Conservation (phyloP, 1,139 yeast genomes). For the Diutina neorugosa region DNA sequence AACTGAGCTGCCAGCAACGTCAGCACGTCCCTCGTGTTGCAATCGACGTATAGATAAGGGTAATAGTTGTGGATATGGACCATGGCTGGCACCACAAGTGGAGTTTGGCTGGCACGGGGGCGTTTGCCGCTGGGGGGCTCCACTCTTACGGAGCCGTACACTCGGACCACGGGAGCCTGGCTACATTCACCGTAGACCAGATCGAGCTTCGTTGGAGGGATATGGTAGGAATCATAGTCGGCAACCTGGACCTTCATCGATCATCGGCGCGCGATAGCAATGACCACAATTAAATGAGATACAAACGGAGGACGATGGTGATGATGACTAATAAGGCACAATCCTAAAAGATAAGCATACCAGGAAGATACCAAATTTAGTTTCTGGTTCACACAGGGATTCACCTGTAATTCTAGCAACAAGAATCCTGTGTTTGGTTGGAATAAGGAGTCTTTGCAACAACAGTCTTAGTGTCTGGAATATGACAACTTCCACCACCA, state of each 20-base stretch:
- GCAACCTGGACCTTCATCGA: constrained; percentile 30
- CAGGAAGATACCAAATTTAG: too few species aligned
- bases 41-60: constrained; percentile 69
- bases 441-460: too few species aligned
- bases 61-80: constrained; percentile 75
- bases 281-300: too few species aligned
- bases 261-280: too few species aligned
- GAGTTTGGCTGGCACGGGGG: constrained; percentile 9
- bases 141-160: constrained; percentile 48
- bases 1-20: constrained; percentile 5
- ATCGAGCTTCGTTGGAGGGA: constrained; percentile 22
- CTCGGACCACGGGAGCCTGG: constrained; percentile 63
- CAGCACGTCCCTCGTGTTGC: constrained; percentile 10
- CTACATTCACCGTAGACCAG: constrained; percentile 18
- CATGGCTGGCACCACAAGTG: constrained; percentile 25
- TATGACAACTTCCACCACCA: too few species aligned
- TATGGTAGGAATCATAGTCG: constrained; percentile 55
- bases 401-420: too few species aligned
- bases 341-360: too few species aligned
- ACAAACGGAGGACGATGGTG: too few species aligned
- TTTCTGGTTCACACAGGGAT: too few species aligned
- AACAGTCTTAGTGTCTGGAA: too few species aligned
- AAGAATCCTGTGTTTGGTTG: too few species aligned
- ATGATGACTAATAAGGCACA: too few species aligned
- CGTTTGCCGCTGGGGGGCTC: constrained; percentile 6